Evolutionary conservation across 257 asterid species (phyloP), one percentile per base, ranked within the genome.

Genomic region (Solanum habrochaites): DNA sequence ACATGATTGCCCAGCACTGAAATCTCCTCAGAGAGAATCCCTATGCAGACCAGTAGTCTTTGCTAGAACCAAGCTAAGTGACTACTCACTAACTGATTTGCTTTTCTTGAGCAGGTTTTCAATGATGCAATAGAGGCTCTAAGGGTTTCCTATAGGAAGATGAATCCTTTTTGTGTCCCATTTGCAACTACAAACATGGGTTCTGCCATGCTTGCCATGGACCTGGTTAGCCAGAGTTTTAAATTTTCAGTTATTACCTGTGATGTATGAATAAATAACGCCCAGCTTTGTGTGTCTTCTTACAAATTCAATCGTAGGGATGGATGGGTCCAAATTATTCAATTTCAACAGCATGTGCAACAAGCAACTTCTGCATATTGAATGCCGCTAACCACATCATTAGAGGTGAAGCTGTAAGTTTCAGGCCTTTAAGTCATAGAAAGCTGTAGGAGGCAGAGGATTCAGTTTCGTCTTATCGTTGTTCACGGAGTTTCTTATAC

Each of bases 281-380:
- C 75, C 42, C 62, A 66, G 88, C 85, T 85, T 77, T 83, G 86
- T 90, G 58, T 42, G 31, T 75, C 74, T 87, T 67, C 90, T 84
- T 88, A 69, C 86, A 86, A 72, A 85, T 75, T 83, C 86, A 66
- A 88, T 75, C 88, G 47, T 91, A 96, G 99, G 99, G 99, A 70
- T 96, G 99, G 99, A 96, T 96, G 99, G 99, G 99, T 37, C 99
- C 99, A 77, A 96, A 96, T 90, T 96, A 96, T 92, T 96, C 99
- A 66, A 96, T 96, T 91, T 96, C 99, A 78, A 94, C 99, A 81
- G 98, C 99, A 60, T 96, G 99, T 92, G 98, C 98, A 86, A 96
- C 99, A 62, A 93, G 99, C 92, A 96, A 95, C 95, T 96, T 93
- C 89, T 96, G 99, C 87, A 96, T 96, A 89, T 87, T 96, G 91